Evolutionary conservation across 2,329 filamentous ascomycete species (phyloP).

Genomic region (Beauveria rudraprayagi): DNA sequence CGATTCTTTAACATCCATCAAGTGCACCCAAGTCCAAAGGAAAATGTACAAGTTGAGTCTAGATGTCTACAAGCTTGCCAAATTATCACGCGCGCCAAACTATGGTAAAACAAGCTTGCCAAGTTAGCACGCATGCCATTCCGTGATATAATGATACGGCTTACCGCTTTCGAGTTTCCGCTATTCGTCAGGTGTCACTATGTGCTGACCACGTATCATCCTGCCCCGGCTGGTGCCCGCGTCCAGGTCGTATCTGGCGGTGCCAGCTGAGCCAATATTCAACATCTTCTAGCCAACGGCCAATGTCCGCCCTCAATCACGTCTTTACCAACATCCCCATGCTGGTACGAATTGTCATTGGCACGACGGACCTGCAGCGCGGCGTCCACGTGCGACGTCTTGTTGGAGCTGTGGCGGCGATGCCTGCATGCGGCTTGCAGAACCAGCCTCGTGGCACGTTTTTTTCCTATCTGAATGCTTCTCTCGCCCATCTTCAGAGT

Average conservation of each 20-base stretch:
- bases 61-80: neutral
- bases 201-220: neutral
- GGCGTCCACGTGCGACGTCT: neutral
- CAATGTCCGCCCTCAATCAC: neutral
- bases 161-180: no score
- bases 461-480: neutral
- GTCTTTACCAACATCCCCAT: neutral
- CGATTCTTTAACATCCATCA: neutral
- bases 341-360: neutral
- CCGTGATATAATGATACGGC: no score
- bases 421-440: slow-evolving; percentile 1
- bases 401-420: neutral
- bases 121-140: no score
- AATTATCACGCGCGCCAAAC: no score
- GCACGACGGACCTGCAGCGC: neutral
- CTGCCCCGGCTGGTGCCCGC: neutral
- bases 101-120: neutral
- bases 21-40: neutral
- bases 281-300: neutral
- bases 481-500: neutral
- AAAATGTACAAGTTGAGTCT: neutral
- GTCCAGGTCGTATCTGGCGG: neutral
- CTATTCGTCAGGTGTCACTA: neutral
- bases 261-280: neutral
- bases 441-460: neutral